Evolutionary conservation across 2,329 filamentous ascomycete species (phyloP), one percentile per base, ranked within the genome.

Genomic region (Claviceps monticola): DNA sequence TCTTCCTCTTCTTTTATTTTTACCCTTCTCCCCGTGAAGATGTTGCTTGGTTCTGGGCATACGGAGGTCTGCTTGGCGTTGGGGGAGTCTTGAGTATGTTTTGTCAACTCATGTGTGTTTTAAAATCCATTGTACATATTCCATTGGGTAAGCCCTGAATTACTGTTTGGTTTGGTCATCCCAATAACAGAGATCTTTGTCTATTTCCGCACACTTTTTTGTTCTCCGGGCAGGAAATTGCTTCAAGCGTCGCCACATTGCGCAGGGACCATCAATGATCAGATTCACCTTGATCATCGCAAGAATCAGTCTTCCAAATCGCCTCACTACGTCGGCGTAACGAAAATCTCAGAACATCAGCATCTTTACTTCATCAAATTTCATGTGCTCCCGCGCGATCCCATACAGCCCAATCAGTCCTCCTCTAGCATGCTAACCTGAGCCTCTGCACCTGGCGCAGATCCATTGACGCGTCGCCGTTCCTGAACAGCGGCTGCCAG

Each of bases 401-500:
- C 4, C 23, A 14, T 23, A 11, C 21, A 16, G n/a, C 23, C 23
- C n/a, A 37, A 51, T 58, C 71, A 76, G 51, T 77, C 74, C 63
- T 78, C 74, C 64, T 78, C 74, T 4, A 78, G 64, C 21, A 63
- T 66, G n/a, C 71, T 76, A 16, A 72, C 68, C 63, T 69, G 69
- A 56, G 55, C 57, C 48, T 56, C 53, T 11, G 48, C 62, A 43
- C 62, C 62, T 47, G 62, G 56, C 7, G 64, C 60, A 51, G 66
- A 68, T 39, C 65, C 66, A 59, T 71, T 74, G 43, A 71, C 53
- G 60, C 80, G 73, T 61, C 93, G 80, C 60, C 91, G 80, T 56
- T 80, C 78, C 49, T 86, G 80, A 50, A 97, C 84, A 38, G 88
- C 86, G n/a, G 82, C 80, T 5, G 93, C 90, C 34, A 97, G 78